Evolutionary conservation across 208 protist genomes (phyloP).

Genomic region (Entamoeba histolytica): DNA sequence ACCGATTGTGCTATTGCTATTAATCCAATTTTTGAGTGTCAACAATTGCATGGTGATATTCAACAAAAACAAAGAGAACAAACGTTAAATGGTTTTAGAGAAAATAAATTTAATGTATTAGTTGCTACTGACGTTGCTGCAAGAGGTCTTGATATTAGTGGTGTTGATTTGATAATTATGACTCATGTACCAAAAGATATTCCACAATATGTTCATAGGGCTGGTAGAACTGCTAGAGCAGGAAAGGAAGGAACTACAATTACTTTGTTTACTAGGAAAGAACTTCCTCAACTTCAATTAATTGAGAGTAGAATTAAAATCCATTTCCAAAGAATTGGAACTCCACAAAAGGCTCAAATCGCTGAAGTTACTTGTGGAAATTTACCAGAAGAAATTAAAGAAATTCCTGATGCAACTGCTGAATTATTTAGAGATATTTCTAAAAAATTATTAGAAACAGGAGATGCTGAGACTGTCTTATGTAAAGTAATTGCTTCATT

Average conservation of each 20-base stretch:
- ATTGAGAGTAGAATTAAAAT: not conserved
- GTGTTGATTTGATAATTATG: conserved; percentile 61
- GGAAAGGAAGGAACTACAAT: conserved; percentile 22
- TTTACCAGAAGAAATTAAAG: not conserved
- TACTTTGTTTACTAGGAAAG: not conserved
- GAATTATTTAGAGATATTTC: not conserved
- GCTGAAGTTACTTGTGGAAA: not conserved
- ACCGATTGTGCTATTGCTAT: not conserved
- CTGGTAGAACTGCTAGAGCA: conserved; percentile 66
- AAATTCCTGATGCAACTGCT: not conserved
- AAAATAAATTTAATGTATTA: conserved; percentile 13
- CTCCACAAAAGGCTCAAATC: not conserved
- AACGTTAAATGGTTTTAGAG: not conserved
- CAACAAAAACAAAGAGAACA: not conserved
- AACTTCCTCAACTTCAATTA: not conserved
- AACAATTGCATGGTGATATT: not conserved
- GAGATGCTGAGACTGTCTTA: not conserved
- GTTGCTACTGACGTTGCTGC: conserved; percentile 51
- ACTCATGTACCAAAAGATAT: conserved; percentile 60
- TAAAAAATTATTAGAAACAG: not conserved
- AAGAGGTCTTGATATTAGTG: conserved; percentile 58
- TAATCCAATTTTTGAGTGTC: not conserved
- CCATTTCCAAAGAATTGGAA: not conserved
- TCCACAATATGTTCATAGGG: conserved; percentile 70
- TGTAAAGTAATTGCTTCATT: not conserved